phyloP scores from a whole-genome alignment of 495 filamentous ascomycete species.

The Aspergillus baeticus region DNA sequence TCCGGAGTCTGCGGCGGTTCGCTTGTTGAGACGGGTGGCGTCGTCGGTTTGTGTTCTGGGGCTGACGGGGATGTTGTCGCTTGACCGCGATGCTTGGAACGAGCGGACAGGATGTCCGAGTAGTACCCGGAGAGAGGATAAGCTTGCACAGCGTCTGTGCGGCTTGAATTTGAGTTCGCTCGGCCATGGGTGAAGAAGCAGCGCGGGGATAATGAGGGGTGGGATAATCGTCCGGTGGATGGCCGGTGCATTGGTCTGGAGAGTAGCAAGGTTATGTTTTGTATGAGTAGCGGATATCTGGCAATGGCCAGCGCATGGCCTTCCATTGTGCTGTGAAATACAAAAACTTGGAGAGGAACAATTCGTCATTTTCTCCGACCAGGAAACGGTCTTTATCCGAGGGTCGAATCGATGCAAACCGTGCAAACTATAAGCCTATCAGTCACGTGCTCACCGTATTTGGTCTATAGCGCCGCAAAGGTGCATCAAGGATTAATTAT shows the following conservation, averaged over 20 bases:
- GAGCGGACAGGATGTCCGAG: conserved; percentile 32
- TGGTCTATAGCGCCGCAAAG: neutral
- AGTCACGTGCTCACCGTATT: neutral
- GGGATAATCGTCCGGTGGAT: conserved; percentile 18
- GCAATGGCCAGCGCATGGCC: conserved; percentile 19
- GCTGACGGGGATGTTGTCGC: conserved; percentile 23
- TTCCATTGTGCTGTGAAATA: conserved; percentile 28
- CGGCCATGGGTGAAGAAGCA: conserved; percentile 17
- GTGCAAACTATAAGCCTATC: conserved; percentile 28
- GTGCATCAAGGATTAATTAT: neutral
- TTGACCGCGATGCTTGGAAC: conserved; percentile 26
- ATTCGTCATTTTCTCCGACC: conserved; percentile 14
- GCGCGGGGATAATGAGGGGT: conserved; percentile 24
- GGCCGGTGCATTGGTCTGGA: neutral
- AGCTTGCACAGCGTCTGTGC: conserved; percentile 24
- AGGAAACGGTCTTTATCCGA: conserved; percentile 31
- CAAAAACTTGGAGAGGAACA: neutral
- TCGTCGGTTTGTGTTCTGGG: conserved; percentile 19
- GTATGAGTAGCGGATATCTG: conserved; percentile 20
- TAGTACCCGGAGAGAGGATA: conserved; percentile 46
- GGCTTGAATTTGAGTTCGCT: conserved; percentile 11
- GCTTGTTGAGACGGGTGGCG: conserved; percentile 20
- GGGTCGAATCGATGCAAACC: conserved; percentile 33
- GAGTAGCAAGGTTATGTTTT: neutral
- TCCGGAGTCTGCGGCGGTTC: conserved; percentile 36